These are phyloP conservation scores for Filobasidium uniguttulatum DNA, from an alignment of 1,284 basidiomycete genomes.

Conservation along the genomic window DNA sequence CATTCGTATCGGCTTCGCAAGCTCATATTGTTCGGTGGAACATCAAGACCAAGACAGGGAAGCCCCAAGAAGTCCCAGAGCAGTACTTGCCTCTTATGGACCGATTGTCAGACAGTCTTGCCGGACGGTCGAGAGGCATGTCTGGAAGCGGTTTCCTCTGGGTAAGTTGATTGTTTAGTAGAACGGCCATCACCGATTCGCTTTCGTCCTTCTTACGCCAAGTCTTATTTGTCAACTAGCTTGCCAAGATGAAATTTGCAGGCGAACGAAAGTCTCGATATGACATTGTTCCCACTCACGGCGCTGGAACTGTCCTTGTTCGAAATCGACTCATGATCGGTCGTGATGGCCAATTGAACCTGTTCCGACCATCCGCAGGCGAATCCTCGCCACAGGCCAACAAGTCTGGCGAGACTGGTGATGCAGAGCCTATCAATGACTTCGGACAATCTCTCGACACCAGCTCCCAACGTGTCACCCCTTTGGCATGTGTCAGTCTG, in stretches of 20 bases:
- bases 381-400: neutral
- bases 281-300: constrained; percentile 52
- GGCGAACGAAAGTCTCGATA: constrained; percentile 9
- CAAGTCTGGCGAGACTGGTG: neutral
- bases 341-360: constrained; percentile 16
- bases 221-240: no score
- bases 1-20: neutral
- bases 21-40: neutral
- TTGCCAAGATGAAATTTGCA: neutral
- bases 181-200: constrained; percentile 3
- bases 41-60: neutral
- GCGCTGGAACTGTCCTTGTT: constrained; percentile 76
- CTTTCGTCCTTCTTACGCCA: no score
- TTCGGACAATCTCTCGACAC: neutral
- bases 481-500: constrained; percentile 60
- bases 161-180: constrained; percentile 72
- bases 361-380: constrained; percentile 4
- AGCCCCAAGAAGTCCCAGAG: constrained; percentile 11
- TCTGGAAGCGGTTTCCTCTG: constrained; percentile 53
- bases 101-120: constrained; percentile 27
- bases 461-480: constrained; percentile 14
- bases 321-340: constrained; percentile 35
- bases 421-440: constrained; percentile 7
- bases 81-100: constrained; percentile 14
- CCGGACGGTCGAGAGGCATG: constrained; percentile 34